Percentiles rank a stretch among this genome's conserved stretches.
phyloP scores from a whole-genome alignment of 2,329 filamentous ascomycete genomes.

The Botrytis aclada region DNA sequence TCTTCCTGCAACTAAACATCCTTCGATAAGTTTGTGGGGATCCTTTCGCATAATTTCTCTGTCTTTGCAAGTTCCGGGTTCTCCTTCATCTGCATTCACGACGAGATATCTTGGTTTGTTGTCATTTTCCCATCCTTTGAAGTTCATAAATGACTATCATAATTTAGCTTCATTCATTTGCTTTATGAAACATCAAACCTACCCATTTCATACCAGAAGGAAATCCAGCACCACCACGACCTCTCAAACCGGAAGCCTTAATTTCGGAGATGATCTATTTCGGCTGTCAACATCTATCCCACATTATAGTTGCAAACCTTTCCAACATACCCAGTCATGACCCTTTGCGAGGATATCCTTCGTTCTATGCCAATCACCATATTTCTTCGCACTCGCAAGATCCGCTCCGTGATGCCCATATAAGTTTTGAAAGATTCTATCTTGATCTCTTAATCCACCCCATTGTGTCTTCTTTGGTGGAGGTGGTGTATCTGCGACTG shows the following conservation, averaged over 20 bases:
- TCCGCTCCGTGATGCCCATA: conserved; percentile 91
- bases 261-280: conserved; percentile 86
- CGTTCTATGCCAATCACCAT: conserved; percentile 99
- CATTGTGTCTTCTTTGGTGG: conserved; percentile 65
- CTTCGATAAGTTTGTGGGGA: conserved; percentile 97
- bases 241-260: conserved; percentile 92
- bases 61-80: conserved; percentile 99
- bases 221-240: conserved; percentile 95
- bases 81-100: conserved; percentile 97
- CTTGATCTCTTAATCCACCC: conserved; percentile 90
- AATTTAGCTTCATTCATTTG: conserved; percentile 25
- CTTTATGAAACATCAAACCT: conserved; percentile 41
- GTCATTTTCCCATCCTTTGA: conserved; percentile 99
- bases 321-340: conserved; percentile 73
- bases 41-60: conserved; percentile 99
- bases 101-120: conserved; percentile 93
- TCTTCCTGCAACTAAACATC: conserved; percentile 90
- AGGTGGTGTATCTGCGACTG: conserved; percentile 70
- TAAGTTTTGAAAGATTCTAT: conserved; percentile 98
- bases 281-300: conserved; percentile 25
- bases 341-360: conserved; percentile 98
- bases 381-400: conserved; percentile 91
- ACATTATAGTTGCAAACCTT: background rate
- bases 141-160: conserved; percentile 95
- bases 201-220: conserved; percentile 99